Percentiles rank a stretch among this genome's conserved stretches.
Conservation (phyloP, 179 eudicot genomes). For the Kewa caespitosa region DNA sequence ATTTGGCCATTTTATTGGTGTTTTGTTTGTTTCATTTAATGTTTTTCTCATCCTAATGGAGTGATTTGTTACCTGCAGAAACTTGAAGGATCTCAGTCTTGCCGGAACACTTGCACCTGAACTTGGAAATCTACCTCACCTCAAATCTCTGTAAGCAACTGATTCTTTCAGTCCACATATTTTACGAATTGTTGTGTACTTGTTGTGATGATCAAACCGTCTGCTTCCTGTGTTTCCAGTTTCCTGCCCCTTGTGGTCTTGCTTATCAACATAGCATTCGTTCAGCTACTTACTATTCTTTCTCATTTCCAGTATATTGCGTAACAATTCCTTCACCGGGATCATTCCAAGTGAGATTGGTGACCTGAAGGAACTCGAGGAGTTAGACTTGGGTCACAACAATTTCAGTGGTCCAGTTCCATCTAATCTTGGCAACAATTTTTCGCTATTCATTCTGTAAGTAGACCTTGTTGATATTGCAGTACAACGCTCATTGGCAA, state of each 20-base stretch:
- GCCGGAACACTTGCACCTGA: slow-evolving; percentile 67
- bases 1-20: background rate
- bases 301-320: slow-evolving; percentile 44
- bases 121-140: slow-evolving; percentile 52
- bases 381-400: slow-evolving; percentile 67
- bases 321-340: slow-evolving; percentile 71
- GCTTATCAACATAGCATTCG: background rate
- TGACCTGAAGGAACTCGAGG: slow-evolving; percentile 52
- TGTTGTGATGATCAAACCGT: background rate
- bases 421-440: slow-evolving; percentile 43
- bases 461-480: slow-evolving; percentile 15
- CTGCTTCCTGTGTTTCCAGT: background rate
- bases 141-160: slow-evolving; percentile 58
- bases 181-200: background rate
- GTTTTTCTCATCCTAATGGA: background rate
- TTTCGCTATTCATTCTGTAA: slow-evolving; percentile 59
- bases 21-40: background rate
- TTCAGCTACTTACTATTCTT: background rate
- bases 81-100: slow-evolving; percentile 63
- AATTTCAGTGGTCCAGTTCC: slow-evolving; percentile 59
- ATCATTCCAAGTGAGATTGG: slow-evolving; percentile 53
- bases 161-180: background rate
- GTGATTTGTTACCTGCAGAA: slow-evolving; percentile 36
- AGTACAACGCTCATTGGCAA: background rate
- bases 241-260: background rate